Percentiles rank a stretch among this genome's conserved stretches.
These are phyloP conservation scores for Irpex sp. DNA, from an alignment of 1,284 basidiomycete species.

Conservation along the genomic window DNA sequence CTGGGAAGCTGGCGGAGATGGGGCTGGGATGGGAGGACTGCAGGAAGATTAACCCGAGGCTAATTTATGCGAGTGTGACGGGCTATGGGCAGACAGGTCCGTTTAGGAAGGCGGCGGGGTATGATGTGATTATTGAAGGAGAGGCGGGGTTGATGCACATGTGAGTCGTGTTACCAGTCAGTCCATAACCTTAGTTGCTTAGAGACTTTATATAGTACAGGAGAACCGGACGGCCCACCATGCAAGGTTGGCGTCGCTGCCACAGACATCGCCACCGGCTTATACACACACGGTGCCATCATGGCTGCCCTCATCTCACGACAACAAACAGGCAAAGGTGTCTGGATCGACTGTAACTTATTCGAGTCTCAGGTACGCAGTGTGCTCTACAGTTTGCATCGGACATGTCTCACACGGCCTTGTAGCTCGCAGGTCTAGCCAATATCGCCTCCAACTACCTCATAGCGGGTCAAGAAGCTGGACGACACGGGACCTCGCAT, in stretches of 20 bases:
- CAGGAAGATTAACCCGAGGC: conserved; percentile 68
- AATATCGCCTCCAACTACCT: conserved; percentile 95
- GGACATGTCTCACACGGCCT: background rate
- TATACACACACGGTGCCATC: conserved; percentile 92
- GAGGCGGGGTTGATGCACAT: conserved; percentile 95
- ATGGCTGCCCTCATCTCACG: conserved; percentile 86
- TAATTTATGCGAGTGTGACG: conserved; percentile 90
- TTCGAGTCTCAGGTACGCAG: conserved; percentile 75
- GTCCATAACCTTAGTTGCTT: background rate
- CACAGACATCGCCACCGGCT: conserved; percentile 87
- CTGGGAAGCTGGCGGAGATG: conserved; percentile 80
- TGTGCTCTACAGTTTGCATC: background rate
- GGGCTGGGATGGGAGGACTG: conserved; percentile 87
- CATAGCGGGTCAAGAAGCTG: conserved; percentile 80
- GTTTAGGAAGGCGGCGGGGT: conserved; percentile 77
- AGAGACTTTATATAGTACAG: conserved; percentile 53
- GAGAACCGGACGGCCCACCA: conserved; percentile 83
- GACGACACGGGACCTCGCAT: conserved; percentile 88
- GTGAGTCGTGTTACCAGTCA: conserved; percentile 30
- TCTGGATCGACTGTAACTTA: conserved; percentile 87
- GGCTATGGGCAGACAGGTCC: conserved; percentile 96
- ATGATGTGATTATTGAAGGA: conserved; percentile 88
- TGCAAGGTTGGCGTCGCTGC: conserved; percentile 90
- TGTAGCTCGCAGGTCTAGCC: conserved; percentile 81
- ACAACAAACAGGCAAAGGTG: conserved; percentile 80